Evolutionary conservation across 176 grass and related monocot species (phyloP).

Genomic region (Cenchrus purpureus): DNA sequence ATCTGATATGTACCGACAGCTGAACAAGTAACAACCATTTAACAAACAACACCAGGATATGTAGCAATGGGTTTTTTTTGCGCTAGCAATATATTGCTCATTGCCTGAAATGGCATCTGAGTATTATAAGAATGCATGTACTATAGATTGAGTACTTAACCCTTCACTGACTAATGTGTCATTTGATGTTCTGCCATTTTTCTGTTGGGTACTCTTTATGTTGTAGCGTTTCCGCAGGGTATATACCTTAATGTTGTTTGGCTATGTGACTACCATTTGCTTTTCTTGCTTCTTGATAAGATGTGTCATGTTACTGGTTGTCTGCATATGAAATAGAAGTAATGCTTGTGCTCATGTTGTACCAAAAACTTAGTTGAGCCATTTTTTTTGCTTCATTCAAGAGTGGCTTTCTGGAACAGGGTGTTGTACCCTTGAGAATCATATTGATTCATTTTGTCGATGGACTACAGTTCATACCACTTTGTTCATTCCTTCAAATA

Average conservation of each 20-base stretch:
- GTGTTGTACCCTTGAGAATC: too few species aligned
- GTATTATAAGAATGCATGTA: not conserved
- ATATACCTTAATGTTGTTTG: constrained; percentile 59
- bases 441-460: too few species aligned
- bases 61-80: too few species aligned
- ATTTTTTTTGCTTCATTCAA: too few species aligned
- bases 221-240: constrained; percentile 90
- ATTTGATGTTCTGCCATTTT: constrained; percentile 34
- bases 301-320: constrained; percentile 71
- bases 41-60: constrained; percentile 11
- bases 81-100: too few species aligned
- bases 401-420: too few species aligned
- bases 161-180: not conserved
- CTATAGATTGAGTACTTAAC: not conserved
- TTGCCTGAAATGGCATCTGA: too few species aligned
- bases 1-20: not conserved
- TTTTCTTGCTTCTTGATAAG: constrained; percentile 93
- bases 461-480: too few species aligned
- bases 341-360: too few species aligned
- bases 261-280: constrained; percentile 91
- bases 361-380: too few species aligned
- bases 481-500: too few species aligned
- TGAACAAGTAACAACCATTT: not conserved
- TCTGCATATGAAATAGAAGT: too few species aligned
- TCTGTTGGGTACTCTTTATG: constrained; percentile 79